Conservation (phyloP, 1,284 basidiomycete genomes). For the Irpex sp. region DNA sequence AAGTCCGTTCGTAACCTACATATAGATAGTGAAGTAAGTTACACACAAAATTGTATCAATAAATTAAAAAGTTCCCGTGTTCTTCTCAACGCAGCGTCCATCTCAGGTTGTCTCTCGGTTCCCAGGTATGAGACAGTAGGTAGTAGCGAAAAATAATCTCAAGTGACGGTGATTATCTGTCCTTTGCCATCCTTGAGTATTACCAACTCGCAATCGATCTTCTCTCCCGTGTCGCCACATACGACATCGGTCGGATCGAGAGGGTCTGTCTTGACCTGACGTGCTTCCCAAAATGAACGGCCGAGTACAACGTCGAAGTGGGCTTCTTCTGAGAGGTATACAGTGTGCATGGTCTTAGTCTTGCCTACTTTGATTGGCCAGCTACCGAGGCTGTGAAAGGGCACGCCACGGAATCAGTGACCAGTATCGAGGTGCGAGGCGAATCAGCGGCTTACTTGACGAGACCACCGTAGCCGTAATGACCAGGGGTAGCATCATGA, state of each 20-base stretch:
- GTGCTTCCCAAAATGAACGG: slow-evolving; percentile 89
- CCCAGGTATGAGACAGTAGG: not conserved
- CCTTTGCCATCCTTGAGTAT: slow-evolving; percentile 86
- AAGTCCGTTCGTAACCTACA: not conserved
- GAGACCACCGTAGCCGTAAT: slow-evolving; percentile 84
- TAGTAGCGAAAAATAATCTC: slow-evolving; percentile 12
- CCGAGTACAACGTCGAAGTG: slow-evolving; percentile 98
- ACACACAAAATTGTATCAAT: not conserved
- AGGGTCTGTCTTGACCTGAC: slow-evolving; percentile 79
- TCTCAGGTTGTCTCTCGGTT: too few relatives aligned
- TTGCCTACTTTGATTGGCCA: slow-evolving; percentile 69
- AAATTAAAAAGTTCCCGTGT: not conserved
- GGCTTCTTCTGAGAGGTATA: slow-evolving; percentile 89
- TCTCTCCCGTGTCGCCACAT: slow-evolving; percentile 95
- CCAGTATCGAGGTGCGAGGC: not conserved
- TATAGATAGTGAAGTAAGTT: not conserved
- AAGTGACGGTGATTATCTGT: slow-evolving; percentile 85
- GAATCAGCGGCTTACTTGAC: slow-evolving; percentile 52
- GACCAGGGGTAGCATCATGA: slow-evolving; percentile 74
- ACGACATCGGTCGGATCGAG: slow-evolving; percentile 89
- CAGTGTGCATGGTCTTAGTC: slow-evolving; percentile 43
- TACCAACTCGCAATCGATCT: slow-evolving; percentile 87
- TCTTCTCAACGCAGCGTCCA: too few relatives aligned
- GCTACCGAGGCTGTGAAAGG: slow-evolving; percentile 52
- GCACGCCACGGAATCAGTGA: not conserved